Conservation (phyloP, 768 basidiomycete genomes). For the Pilatotrama ljubarskyi region DNA sequence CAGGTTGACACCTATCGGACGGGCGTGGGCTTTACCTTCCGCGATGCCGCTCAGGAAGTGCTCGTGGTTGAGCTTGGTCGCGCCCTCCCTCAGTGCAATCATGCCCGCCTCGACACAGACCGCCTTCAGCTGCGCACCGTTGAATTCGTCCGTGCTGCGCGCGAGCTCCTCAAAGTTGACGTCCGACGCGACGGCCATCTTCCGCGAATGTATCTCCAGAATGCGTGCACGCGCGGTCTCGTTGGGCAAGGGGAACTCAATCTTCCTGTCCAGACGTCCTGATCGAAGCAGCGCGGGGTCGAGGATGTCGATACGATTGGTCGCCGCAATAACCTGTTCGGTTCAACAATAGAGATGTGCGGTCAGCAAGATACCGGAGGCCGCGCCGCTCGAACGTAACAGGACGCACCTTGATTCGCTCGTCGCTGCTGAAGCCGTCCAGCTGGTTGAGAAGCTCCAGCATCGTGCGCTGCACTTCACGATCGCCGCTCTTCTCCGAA, state of each 20-base stretch:
- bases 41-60: constrained; percentile 94
- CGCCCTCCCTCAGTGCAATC: constrained; percentile 95
- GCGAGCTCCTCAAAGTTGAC: constrained; percentile 98
- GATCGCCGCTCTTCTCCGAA: constrained; percentile 97
- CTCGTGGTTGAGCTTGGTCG: constrained; percentile 85
- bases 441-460: constrained; percentile 96
- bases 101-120: constrained; percentile 99
- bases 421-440: constrained; percentile 96
- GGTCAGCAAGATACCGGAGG: constrained; percentile 6
- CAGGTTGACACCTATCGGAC: constrained; percentile 24
- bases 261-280: constrained; percentile 96
- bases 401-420: constrained; percentile 84
- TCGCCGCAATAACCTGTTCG: constrained; percentile 91
- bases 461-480: constrained; percentile 99
- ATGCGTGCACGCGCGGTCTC: constrained; percentile 96
- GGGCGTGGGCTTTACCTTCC: constrained; percentile 56
- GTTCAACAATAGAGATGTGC: neutral
- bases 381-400: constrained; percentile 1
- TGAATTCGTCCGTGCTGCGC: constrained; percentile 97
- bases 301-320: constrained; percentile 97
- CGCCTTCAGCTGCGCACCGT: constrained; percentile 95
- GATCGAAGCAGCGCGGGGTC: constrained; percentile 98
- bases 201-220: constrained; percentile 94
- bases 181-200: constrained; percentile 85
- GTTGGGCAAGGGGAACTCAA: constrained; percentile 96